Conservation (phyloP, 140 eudicot genomes). For the Bidens hawaiensis region DNA sequence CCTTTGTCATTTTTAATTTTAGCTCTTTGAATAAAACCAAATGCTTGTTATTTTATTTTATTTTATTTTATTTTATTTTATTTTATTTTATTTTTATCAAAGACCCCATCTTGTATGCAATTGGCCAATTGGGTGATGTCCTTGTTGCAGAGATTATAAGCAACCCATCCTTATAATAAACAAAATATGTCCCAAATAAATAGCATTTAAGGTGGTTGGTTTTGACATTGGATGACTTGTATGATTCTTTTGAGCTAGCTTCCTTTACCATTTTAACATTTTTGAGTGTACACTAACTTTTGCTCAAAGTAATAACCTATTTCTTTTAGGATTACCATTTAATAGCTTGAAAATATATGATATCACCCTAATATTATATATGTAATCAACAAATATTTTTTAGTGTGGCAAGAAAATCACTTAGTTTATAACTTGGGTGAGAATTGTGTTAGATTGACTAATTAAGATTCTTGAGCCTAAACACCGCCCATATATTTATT, state of each 20-base stretch:
- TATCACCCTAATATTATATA: neutral
- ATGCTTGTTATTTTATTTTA: neutral
- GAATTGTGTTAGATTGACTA: neutral
- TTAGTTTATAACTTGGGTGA: neutral
- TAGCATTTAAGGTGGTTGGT: conserved; percentile 21
- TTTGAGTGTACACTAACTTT: neutral
- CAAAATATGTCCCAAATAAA: conserved; percentile 6
- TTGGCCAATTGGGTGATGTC: conserved; percentile 17
- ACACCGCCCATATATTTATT: neutral
- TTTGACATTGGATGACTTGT: neutral
- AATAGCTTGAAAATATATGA: neutral
- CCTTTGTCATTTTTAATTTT: neutral
- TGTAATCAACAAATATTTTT: too few species aligned
- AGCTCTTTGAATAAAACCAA: neutral
- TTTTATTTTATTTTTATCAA: neutral
- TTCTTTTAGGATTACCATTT: neutral
- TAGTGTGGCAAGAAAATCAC: neutral
- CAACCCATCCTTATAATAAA: conserved; percentile 16
- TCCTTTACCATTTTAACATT: neutral
- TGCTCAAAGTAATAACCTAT: neutral
- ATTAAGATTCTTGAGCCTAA: neutral
- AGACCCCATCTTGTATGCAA: neutral
- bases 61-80: too few species aligned
- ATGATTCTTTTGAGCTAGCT: neutral
- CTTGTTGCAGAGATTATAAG: conserved; percentile 25